Base-by-base conservation (phyloP, 306 rosid species). In the Lablab purpureus region DNA sequence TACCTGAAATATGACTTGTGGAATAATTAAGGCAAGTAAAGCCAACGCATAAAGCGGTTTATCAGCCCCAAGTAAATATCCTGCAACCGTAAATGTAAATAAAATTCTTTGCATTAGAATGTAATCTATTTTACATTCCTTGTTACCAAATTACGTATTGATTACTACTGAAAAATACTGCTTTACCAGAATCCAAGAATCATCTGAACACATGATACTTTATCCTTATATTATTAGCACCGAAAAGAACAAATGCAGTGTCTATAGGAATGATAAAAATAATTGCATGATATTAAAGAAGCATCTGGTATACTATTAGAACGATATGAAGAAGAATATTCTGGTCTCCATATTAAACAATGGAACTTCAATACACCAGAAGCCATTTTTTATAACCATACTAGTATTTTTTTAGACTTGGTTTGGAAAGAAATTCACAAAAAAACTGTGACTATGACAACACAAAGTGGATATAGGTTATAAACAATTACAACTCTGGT, bases 1-100 rank as follows among this genome's bases (percentile, higher is more conserved):
- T 87, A 93, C 99, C 98, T 95, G 99, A 64, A 95, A 95, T 62
- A 91, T 13, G 34, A 95, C 96, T 84, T 95, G 99, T 11, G 99
- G 99, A 80, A 52, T 60, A 72, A 90, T 88, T 84, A 95, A 85
- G 49, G 87, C 93, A 77, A 95, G 85, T 67, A 95, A 90, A 75
- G 93, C 98, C 69, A 95, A 82, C 1, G 99, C 99, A 36, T 92
- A 88, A 50, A 84, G 91, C 22, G 99, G 98, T 74, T 95, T 95
- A 52, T 91, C 98, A 58, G 94, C 96, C 75, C 94, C 94, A 14
- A 91, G 91, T 72, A 93, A 84, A 86, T 93, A 95, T 79, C 98
- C 99, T 93, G 92, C 81, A 85, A 80, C 59, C 58, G 77, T 34
- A 21, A 72, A 71, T 46, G 41, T 10, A 23, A 27, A 28, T 47